Conservation (phyloP, 805 yeast genomes). For the Candida vartiovaarae region DNA sequence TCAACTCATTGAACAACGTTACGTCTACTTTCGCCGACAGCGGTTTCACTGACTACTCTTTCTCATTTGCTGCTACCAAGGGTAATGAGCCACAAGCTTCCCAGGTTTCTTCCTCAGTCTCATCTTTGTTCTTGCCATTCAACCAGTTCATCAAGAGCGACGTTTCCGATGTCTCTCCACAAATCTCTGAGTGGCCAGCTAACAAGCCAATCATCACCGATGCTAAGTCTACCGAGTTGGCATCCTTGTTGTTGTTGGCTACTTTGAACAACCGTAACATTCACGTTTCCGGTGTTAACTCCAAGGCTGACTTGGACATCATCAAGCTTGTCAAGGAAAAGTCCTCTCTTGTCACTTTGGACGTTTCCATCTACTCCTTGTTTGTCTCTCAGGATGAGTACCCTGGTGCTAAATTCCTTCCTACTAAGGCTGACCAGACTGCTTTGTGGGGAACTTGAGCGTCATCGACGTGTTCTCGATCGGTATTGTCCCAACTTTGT, state of each 20-base stretch:
- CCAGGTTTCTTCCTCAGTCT: constrained; percentile 58
- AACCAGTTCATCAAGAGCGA: constrained; percentile 57
- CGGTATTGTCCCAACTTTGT: constrained; percentile 68
- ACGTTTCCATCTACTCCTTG: constrained; percentile 73
- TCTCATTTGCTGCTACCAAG: constrained; percentile 78
- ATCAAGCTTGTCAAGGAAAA: constrained; percentile 81
- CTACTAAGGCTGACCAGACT: constrained; percentile 72
- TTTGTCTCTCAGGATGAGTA: constrained; percentile 69
- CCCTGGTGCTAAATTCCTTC: constrained; percentile 66
- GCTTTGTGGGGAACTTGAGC: constrained; percentile 72
- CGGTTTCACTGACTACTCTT: constrained; percentile 75
- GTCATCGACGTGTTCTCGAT: constrained; percentile 81
- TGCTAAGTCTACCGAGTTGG: constrained; percentile 85
- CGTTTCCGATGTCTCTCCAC: constrained; percentile 73
- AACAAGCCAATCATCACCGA: constrained; percentile 84
- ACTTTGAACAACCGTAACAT: constrained; percentile 78
- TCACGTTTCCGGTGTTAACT: constrained; percentile 82
- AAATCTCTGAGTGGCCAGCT: constrained; percentile 78
- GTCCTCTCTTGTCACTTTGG: constrained; percentile 80
- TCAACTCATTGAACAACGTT: constrained; percentile 58
- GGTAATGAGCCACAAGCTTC: constrained; percentile 55
- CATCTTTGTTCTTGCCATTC: constrained; percentile 77
- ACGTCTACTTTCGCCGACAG: constrained; percentile 42
- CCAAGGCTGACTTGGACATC: constrained; percentile 74
- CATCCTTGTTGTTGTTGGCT: constrained; percentile 85